Evolutionary conservation across 306 rosid species (phyloP).

Genomic region (Arachis hypogaea): DNA sequence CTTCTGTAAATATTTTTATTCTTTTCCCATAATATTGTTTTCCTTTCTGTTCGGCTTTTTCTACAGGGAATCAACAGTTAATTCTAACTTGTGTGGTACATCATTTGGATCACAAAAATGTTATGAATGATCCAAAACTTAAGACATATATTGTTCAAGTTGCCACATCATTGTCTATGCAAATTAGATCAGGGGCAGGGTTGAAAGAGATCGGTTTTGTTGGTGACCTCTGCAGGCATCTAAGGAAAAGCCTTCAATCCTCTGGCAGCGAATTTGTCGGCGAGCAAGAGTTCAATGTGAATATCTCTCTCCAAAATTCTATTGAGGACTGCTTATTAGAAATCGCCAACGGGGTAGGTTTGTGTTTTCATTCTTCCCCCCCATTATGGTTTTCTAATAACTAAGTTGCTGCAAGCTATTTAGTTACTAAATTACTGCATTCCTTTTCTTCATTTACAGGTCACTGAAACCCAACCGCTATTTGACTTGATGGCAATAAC

Average conservation of each 20-base stretch:
- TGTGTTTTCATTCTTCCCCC: neutral
- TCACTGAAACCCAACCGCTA: slow-evolving; percentile 67
- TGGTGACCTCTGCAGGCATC: slow-evolving; percentile 93
- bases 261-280: slow-evolving; percentile 66
- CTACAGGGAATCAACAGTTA: slow-evolving; percentile 77
- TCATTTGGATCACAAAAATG: slow-evolving; percentile 96
- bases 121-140: slow-evolving; percentile 71
- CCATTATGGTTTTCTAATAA: neutral
- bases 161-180: slow-evolving; percentile 78
- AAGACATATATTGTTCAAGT: slow-evolving; percentile 78
- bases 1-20: neutral
- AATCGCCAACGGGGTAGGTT: slow-evolving; percentile 78
- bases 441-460: slow-evolving; percentile 49
- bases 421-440: slow-evolving; percentile 30
- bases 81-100: slow-evolving; percentile 72
- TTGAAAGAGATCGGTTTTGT: slow-evolving; percentile 85
- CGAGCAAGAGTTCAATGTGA: slow-evolving; percentile 75
- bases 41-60: slow-evolving; percentile 30
- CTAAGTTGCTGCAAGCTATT: slow-evolving; percentile 27
- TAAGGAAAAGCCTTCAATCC: slow-evolving; percentile 77
- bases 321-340: slow-evolving; percentile 86
- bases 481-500: slow-evolving; percentile 89
- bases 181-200: slow-evolving; percentile 66
- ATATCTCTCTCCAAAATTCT: slow-evolving; percentile 78
- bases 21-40: neutral